Base-by-base conservation (phyloP, 176 grass and related monocot genomes). In the Tillandsia leiboldiana region DNA sequence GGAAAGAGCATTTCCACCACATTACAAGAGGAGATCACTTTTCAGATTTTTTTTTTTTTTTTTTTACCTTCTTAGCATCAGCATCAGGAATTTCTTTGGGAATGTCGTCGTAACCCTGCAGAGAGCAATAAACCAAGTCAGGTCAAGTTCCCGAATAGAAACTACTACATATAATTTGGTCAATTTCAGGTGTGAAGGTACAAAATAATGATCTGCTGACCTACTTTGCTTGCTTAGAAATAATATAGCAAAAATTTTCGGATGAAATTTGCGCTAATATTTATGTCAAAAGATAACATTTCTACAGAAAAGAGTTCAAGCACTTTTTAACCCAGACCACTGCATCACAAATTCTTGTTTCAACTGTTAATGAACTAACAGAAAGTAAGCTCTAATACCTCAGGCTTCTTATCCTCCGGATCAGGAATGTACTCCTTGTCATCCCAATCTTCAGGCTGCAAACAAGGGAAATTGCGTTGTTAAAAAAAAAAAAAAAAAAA, bases 361-460 rank as follows among this genome's bases (percentile, higher is more conserved):
- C 13, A 69, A 64, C 68, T 18, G 13, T 52, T 65, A 70, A 49
- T 22, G 18, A 65, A 50, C 48, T 1, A 15, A 27, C 28, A 57
- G 2, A 83, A 51, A 9, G 67, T 50, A 65, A 24, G 14, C 52
- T 62, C 68, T 33, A 11, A 3, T 95, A 95, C 93, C 89, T 96
- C 89, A 66, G 89, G 86, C 75, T 92, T 96, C 73, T 80, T 83
- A 67, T 96, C 93, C 79, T 96, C 83, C 0, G 93, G 86, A 22
- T 96, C 88, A 33, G 86, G 93, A 82, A 92, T 92, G 67, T 89
- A 90, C 61, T 96, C 89, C 67, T 91, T 89, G 68, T 91, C 92
- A 72, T 96, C 92, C 92, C 92, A 96, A 73, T 96, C 88, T 64
- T 92, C 86, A 42, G 93, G 93, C 93, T 97, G 74, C 48, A 73